Evolutionary conservation across 1,139 yeast species (phyloP), one percentile per base, ranked within the genome.

Genomic region (Magnusiomyces tetraspermus): DNA sequence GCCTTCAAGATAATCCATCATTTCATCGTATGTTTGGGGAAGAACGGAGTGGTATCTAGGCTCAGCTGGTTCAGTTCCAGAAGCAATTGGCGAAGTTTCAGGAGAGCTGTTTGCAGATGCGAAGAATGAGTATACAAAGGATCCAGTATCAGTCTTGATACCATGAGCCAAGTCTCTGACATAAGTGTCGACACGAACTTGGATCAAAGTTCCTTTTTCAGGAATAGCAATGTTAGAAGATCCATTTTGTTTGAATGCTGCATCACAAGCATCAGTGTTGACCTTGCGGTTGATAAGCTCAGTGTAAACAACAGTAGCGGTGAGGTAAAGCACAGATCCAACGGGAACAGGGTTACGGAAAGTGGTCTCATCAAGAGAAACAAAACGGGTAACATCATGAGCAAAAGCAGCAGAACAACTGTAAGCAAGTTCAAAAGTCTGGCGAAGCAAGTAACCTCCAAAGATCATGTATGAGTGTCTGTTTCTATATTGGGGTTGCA

Each of bases 401-500:
- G 95, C 76, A 63, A 89, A 87, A 1, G 94, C 87, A 4, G 96
- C 95, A 13, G 96, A 87, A 19, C 94, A 82, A 69, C 95, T 85
- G 67, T 89, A 89, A 1, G 96, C 97, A 62, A 89, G 77, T 67
- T 89, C 97, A 67, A 89, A 89, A 3, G 96, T 81, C 70, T 88
- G 96, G 68, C 96, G 81, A 72, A 89, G 78, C 63, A 89, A 73
- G 64, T 89, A 89, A 28, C 97, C 97, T 60, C 97, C 97, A 67
- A 89, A 89, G 51, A 89, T 86, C 90, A 89, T 88, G 69, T 85
- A 86, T 11, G 95, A 85, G 66, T 89, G 96, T 66, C 96, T 79
- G 72, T 89, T 89, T 69, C 97, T 79, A 71, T 88, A 89, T 71
- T 89, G 97, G 1, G 97, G 97, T 71, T 89, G 97, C 94, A 89